These are phyloP conservation scores for Metschnikowia lunata DNA, from an alignment of 805 yeast species.

Conservation along the genomic window DNA sequence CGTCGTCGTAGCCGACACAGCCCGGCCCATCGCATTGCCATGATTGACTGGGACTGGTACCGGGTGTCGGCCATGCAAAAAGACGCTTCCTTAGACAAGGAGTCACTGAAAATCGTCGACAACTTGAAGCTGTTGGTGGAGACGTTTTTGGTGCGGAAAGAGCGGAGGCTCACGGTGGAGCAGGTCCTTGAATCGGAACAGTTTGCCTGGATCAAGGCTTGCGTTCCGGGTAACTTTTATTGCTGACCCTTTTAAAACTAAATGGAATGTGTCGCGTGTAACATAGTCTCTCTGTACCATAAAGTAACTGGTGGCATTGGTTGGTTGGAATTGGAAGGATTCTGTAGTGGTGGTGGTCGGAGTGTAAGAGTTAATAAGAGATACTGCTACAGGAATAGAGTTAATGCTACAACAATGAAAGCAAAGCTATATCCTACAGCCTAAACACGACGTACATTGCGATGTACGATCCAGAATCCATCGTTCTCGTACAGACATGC, in stretches of 20 bases:
- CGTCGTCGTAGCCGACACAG: constrained; percentile 44
- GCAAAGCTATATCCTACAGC: no score
- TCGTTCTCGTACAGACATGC: no score
- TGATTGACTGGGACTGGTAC: constrained; percentile 89
- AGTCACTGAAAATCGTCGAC: constrained; percentile 8
- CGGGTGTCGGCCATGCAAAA: constrained; percentile 21
- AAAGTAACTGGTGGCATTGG: no score
- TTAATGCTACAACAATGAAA: no score
- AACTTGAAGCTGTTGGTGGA: constrained; percentile 30
- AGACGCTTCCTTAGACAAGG: constrained; percentile 6
- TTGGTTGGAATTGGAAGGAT: no score
- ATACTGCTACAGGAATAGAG: no score
- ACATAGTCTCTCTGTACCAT: no score
- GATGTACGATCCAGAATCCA: no score
- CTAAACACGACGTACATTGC: no score
- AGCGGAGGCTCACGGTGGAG: constrained; percentile 23
- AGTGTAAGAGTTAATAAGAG: no score
- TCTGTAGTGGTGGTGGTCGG: no score
- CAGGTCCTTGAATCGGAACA: constrained; percentile 15
- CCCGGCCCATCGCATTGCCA: constrained; percentile 84
- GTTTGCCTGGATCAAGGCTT: constrained; percentile 24
- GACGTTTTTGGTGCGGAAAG: constrained; percentile 34
- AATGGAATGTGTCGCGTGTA: no score
- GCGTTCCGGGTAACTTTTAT: constrained; percentile 14
- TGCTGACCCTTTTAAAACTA: constrained; percentile 1